Evolutionary conservation across 2,329 filamentous ascomycete genomes (phyloP).

Genomic region (Phoma sp.): DNA sequence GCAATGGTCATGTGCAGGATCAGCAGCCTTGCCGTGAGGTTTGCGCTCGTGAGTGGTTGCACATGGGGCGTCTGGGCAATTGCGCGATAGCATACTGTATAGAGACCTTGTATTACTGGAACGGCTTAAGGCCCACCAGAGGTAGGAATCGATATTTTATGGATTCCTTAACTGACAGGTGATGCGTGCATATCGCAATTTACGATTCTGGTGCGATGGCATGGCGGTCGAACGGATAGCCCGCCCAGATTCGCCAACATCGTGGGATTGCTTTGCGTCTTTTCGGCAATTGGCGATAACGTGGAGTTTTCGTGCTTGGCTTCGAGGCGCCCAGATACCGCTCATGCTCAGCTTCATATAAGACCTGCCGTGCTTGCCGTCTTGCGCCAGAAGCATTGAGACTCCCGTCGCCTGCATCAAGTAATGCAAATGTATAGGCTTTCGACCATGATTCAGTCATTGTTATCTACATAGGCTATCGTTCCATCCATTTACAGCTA

Average conservation of each 20-base stretch:
- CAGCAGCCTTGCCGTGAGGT: constrained; percentile 15
- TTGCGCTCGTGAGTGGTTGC: neutral
- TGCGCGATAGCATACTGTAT: neutral
- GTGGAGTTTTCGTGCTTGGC: constrained; percentile 4
- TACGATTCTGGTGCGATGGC: constrained; percentile 4
- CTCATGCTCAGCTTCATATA: neutral
- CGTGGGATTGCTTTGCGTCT: neutral
- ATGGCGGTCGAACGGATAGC: constrained; percentile 2
- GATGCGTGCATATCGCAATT: constrained; percentile 27
- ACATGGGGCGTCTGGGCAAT: no score
- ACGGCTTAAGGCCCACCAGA: neutral
- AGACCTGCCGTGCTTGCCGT: constrained; percentile 2
- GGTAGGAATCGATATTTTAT: neutral
- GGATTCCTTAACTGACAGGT: constrained; percentile 7
- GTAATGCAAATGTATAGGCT: neutral
- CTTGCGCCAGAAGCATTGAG: neutral
- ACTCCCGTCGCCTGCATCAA: no score
- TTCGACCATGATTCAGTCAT: neutral
- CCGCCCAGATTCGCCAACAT: constrained; percentile 18
- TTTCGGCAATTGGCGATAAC: neutral
- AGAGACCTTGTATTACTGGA: neutral
- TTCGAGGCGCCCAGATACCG: neutral
- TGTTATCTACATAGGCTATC: constrained; percentile 12
- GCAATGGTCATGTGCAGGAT: constrained; percentile 17
- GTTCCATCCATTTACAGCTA: constrained; percentile 11